Base-by-base conservation (phyloP, 805 yeast genomes). In the Torulaspora indica region DNA sequence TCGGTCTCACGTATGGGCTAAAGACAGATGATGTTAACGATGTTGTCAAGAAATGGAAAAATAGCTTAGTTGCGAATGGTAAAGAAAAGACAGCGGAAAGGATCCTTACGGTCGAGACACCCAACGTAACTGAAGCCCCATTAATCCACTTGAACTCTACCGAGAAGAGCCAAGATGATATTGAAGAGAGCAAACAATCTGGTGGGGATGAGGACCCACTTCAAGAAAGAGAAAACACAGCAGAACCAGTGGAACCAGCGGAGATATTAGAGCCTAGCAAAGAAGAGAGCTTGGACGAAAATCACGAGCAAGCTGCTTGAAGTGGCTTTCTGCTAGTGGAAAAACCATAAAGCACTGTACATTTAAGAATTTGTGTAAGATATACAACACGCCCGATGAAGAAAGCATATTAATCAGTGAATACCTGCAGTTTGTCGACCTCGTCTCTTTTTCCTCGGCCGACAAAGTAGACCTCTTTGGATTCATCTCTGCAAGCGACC, bases 391-490 rank as follows among this genome's bases (percentile, higher is more conserved):
- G 17, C n/a, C 18, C 14, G 10, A 17, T 20, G 15, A 25, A 12
- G 3, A 31, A 31, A 31, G 34, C 13, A 10, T 25, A 22, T 31
- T 13, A 38, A 22, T 18, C 17, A 8, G 57, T 58, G 50, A 77
- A 77, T 0, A 78, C 78, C 8, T 61, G 60, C 15, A 69, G 15
- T 51, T 77, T 76, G 52, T 75, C 76, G 3, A 68, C 52, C 14
- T 57, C 47, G 18, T 61, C 58, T 42, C 63, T 72, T 55, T 78
- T 77, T 12, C 71, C 69, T n/a, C 76, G 55, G 8, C 86, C 87
- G 2, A 93, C 76, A 52, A 91, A 80, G 61, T 88, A 93, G 57
- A 81, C 75, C 63, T 93, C 98, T 46, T 80, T 77, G 49, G 95
- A 87, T 55, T 83, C 95, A 13, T 70, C 65, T 40, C 97, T 71